A percentile compares a stretch with the other conserved stretches of the same genome.
Conservation (phyloP, 108 stramenopile genomes). For the Nitzschia palea region DNA sequence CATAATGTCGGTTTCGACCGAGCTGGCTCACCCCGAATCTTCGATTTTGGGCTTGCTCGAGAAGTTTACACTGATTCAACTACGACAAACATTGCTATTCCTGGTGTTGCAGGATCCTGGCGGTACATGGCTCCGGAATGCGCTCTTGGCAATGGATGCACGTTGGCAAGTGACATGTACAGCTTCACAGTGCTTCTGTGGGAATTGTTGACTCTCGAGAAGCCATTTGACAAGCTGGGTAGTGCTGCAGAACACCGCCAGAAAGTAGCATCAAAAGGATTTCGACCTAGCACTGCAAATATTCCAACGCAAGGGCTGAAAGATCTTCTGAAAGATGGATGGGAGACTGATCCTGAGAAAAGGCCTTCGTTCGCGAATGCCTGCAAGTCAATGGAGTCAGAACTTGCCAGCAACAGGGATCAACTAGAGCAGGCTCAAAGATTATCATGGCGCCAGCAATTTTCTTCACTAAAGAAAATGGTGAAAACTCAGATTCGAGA, state of each 20-base stretch:
- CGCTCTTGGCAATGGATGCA: slow-evolving; percentile 30
- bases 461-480: slow-evolving; percentile 11
- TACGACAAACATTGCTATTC: background rate
- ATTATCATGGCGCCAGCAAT: slow-evolving; percentile 5
- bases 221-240: slow-evolving; percentile 60
- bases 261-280: slow-evolving; percentile 35
- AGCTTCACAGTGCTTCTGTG: slow-evolving; percentile 50
- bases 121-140: slow-evolving; percentile 66
- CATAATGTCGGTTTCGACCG: slow-evolving; percentile 65
- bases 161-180: slow-evolving; percentile 49
- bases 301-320: slow-evolving; percentile 33
- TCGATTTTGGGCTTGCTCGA: slow-evolving; percentile 66
- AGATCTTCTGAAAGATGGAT: slow-evolving; percentile 42
- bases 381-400: slow-evolving; percentile 17
- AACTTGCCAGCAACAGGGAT: background rate
- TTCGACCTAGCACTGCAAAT: slow-evolving; percentile 26
- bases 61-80: slow-evolving; percentile 1
- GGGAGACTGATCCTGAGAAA: slow-evolving; percentile 28
- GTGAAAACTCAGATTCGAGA: slow-evolving; percentile 3
- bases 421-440: slow-evolving; percentile 1
- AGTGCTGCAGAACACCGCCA: slow-evolving; percentile 28
- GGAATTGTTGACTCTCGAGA: slow-evolving; percentile 55
- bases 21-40: slow-evolving; percentile 42
- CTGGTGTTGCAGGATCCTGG: slow-evolving; percentile 26
- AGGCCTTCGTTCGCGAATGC: slow-evolving; percentile 41